Conservation (phyloP, 192 early-diverging fungal species). For the Lobosporangium transversale region DNA sequence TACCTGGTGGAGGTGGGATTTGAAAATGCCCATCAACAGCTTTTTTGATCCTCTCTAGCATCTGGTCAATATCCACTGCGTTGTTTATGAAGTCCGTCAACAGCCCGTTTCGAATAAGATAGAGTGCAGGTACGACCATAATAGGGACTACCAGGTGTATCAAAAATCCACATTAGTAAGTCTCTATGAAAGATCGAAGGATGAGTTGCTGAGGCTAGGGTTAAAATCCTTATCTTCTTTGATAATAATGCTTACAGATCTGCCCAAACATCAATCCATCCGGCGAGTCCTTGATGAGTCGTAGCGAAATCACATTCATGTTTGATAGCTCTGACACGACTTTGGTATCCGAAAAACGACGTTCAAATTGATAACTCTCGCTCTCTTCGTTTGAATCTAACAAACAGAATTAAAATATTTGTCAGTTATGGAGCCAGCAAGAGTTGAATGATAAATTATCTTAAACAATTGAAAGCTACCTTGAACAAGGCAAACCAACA, state of each 20-base stretch:
- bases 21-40: constrained; percentile 30
- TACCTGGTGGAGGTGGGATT: constrained; percentile 36
- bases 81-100: constrained; percentile 48
- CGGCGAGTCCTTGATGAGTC: constrained; percentile 26
- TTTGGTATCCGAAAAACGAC: constrained; percentile 18
- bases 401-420: background rate
- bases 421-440: background rate
- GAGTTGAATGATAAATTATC: background rate
- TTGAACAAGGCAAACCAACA: constrained; percentile 42
- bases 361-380: constrained; percentile 28
- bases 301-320: constrained; percentile 22
- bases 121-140: constrained; percentile 39
- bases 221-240: background rate
- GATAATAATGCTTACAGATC: constrained; percentile 32
- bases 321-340: constrained; percentile 5
- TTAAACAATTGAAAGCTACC: constrained; percentile 5
- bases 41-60: constrained; percentile 41
- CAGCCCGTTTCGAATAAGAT: constrained; percentile 43
- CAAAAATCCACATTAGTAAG: background rate
- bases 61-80: constrained; percentile 24
- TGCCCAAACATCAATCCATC: constrained; percentile 49
- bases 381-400: constrained; percentile 17
- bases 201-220: background rate
- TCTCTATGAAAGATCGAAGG: no score
- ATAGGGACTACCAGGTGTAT: constrained; percentile 21